Percentiles rank a stretch among this genome's conserved stretches.
These are phyloP conservation scores for Termitomyces titanicus DNA, from an alignment of 768 basidiomycete species.

Conservation along the genomic window DNA sequence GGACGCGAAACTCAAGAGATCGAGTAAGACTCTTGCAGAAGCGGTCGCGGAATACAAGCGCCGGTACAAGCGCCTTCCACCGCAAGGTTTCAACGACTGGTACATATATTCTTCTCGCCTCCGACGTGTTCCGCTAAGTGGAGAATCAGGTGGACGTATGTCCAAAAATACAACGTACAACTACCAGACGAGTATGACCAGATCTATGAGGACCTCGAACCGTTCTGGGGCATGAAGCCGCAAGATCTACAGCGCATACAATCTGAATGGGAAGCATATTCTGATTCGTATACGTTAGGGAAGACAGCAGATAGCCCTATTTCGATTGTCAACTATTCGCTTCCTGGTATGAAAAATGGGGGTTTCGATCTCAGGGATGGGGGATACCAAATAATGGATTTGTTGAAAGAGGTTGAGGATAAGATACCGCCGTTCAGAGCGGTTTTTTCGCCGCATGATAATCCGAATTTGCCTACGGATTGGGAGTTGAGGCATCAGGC, in stretches of 20 bases:
- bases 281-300: constrained; percentile 36
- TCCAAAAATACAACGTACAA: constrained; percentile 58
- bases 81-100: constrained; percentile 84
- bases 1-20: constrained; percentile 50
- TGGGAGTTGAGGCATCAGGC: constrained; percentile 30
- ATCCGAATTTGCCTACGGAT: constrained; percentile 35
- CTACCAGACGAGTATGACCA: constrained; percentile 84
- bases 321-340: constrained; percentile 25
- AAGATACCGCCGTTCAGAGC: constrained; percentile 46
- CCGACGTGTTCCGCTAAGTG: not conserved
- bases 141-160: constrained; percentile 39
- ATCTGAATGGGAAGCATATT: constrained; percentile 31
- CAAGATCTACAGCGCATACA: constrained; percentile 30
- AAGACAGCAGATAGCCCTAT: constrained; percentile 26
- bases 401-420: constrained; percentile 37
- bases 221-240: constrained; percentile 67
- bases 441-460: constrained; percentile 47
- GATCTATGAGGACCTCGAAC: constrained; percentile 67
- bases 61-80: constrained; percentile 72
- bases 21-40: constrained; percentile 71
- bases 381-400: constrained; percentile 29
- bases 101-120: constrained; percentile 32
- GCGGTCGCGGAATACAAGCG: constrained; percentile 76
- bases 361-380: constrained; percentile 23
- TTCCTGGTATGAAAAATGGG: constrained; percentile 18